phyloP scores from a whole-genome alignment of 148 eudicot genomes.

The Rheum nobile region DNA sequence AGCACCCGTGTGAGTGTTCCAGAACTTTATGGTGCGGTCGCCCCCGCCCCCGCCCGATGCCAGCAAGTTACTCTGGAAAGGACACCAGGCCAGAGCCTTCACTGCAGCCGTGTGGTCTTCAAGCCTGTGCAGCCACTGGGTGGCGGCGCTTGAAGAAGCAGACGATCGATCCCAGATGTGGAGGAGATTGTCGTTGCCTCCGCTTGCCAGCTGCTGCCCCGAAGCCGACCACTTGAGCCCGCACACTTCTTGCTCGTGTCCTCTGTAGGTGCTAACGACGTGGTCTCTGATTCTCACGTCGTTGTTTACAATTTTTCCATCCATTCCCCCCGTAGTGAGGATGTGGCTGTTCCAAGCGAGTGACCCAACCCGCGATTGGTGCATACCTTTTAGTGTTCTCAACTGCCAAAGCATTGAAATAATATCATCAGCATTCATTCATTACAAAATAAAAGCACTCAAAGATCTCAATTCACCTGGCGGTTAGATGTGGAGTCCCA shows the following conservation, averaged over 20 bases:
- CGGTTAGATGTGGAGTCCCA: slow-evolving; percentile 81
- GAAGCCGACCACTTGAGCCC: slow-evolving; percentile 92
- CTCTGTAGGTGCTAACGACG: slow-evolving; percentile 60
- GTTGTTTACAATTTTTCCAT: slow-evolving; percentile 64
- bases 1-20: slow-evolving; percentile 96
- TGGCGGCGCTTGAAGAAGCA: slow-evolving; percentile 60
- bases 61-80: slow-evolving; percentile 80
- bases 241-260: slow-evolving; percentile 87
- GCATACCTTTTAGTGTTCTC: slow-evolving; percentile 76
- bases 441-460: background rate
- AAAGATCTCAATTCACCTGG: slow-evolving; percentile 24
- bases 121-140: slow-evolving; percentile 82
- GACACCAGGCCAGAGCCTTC: slow-evolving; percentile 95
- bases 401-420: slow-evolving; percentile 25
- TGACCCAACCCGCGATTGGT: slow-evolving; percentile 67
- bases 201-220: slow-evolving; percentile 82
- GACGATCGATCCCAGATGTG: slow-evolving; percentile 80
- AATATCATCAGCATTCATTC: background rate
- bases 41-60: slow-evolving; percentile 93
- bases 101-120: slow-evolving; percentile 95
- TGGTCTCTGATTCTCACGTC: slow-evolving; percentile 63
- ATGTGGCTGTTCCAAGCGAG: slow-evolving; percentile 89
- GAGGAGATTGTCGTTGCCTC: slow-evolving; percentile 81
- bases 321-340: slow-evolving; percentile 87
- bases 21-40: slow-evolving; percentile 77